Evolutionary conservation across 164 flowering plant genomes (phyloP).

Genomic region (Kalanchoe fedtschenkoi): DNA sequence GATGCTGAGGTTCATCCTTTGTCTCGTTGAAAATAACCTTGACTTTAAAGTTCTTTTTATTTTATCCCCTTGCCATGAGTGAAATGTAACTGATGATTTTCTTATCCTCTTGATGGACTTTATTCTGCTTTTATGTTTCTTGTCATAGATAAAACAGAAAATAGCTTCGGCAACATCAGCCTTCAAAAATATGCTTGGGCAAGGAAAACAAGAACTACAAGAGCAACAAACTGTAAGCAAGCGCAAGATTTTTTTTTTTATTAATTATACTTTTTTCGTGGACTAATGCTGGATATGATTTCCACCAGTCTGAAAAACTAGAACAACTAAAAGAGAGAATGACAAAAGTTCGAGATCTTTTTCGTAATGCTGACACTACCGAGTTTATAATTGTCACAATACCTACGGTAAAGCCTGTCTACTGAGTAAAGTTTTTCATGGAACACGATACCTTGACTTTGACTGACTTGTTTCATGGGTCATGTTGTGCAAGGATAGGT

Average conservation of each 20-base stretch:
- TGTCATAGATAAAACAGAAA: slow-evolving; percentile 60
- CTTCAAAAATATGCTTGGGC: slow-evolving; percentile 74
- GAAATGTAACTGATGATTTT: neutral
- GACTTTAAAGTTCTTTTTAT: neutral
- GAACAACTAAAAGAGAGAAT: slow-evolving; percentile 81
- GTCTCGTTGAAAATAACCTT: too few relatives aligned
- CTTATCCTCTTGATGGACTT: slow-evolving; percentile 1
- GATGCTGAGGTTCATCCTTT: neutral
- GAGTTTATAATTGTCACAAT: slow-evolving; percentile 91
- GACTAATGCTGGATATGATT: slow-evolving; percentile 4
- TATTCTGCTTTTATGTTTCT: neutral
- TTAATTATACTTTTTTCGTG: neutral
- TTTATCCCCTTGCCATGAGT: neutral
- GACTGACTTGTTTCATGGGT: neutral
- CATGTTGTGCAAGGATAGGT: slow-evolving; percentile 41
- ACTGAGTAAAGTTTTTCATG: neutral
- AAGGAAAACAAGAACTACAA: slow-evolving; percentile 28
- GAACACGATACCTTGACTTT: slow-evolving; percentile 1
- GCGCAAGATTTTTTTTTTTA: slow-evolving; percentile 10
- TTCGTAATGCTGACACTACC: slow-evolving; percentile 59
- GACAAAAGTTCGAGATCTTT: slow-evolving; percentile 81
- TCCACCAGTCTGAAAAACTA: slow-evolving; percentile 58
- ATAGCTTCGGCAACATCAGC: slow-evolving; percentile 77
- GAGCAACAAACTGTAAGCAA: slow-evolving; percentile 58
- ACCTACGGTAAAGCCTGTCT: slow-evolving; percentile 59